A percentile compares a stretch with the other conserved stretches of the same genome.
Evolutionary conservation across 2,329 filamentous ascomycete species (phyloP).

Genomic region (Curvularia sp.): DNA sequence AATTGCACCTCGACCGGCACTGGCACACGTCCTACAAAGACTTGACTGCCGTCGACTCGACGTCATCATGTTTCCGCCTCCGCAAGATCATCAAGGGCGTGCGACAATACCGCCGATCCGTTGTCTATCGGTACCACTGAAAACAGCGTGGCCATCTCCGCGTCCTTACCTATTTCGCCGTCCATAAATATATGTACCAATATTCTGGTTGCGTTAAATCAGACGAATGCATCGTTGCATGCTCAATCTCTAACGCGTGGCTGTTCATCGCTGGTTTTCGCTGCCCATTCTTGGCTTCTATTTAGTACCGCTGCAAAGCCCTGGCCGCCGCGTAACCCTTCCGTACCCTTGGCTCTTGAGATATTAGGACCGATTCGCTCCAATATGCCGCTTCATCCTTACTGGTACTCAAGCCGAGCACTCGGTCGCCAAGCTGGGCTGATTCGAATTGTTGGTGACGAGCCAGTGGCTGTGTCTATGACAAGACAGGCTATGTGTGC

Average conservation of each 20-base stretch:
- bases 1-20: neutral
- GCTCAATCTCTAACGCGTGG: neutral
- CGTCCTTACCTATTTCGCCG: neutral
- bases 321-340: conserved; percentile 9
- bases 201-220: neutral
- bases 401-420: neutral
- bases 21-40: neutral
- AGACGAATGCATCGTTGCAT: neutral
- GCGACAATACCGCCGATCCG: conserved; percentile 1
- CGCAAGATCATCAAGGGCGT: neutral
- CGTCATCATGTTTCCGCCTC: neutral
- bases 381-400: neutral
- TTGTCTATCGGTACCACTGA: neutral
- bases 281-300: conserved; percentile 1
- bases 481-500: conserved; percentile 8
- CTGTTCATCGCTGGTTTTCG: neutral
- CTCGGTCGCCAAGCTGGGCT: neutral
- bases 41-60: neutral
- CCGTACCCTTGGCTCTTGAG: neutral
- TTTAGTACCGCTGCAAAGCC: neutral
- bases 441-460: neutral
- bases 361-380: neutral
- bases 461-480: conserved; percentile 12
- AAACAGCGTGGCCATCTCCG: neutral
- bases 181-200: neutral